These are phyloP conservation scores for Sugiyamaella mastotermitis DNA, from an alignment of 805 yeast genomes.

Conservation along the genomic window DNA sequence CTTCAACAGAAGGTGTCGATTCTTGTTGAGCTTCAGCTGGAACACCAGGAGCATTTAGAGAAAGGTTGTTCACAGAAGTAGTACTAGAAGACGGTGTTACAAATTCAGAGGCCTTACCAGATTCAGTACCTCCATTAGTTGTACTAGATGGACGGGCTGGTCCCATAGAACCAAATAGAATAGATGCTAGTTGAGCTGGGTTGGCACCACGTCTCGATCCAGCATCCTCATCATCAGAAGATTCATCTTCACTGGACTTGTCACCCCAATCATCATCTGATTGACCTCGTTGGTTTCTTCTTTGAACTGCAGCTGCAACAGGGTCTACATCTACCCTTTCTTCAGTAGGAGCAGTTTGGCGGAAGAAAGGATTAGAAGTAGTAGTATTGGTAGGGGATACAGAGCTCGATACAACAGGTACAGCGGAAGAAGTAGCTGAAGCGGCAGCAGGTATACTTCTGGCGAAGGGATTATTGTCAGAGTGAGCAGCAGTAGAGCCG, in stretches of 20 bases:
- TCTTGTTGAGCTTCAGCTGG: constrained; percentile 16
- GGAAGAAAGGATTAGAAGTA: constrained; percentile 15
- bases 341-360: constrained; percentile 15
- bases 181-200: constrained; percentile 37
- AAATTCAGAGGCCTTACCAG: constrained; percentile 4
- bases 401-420: constrained; percentile 16
- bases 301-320: constrained; percentile 26
- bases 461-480: constrained; percentile 16
- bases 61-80: constrained; percentile 21
- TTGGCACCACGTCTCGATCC: constrained; percentile 30
- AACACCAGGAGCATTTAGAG: constrained; percentile 24
- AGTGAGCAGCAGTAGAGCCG: constrained; percentile 2
- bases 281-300: constrained; percentile 29
- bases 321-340: constrained; percentile 19
- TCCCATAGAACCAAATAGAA: constrained; percentile 38
- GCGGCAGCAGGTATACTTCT: constrained; percentile 1
- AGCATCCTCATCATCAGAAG: constrained; percentile 24
- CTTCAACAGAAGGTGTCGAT: neutral
- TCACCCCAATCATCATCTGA: constrained; percentile 31
- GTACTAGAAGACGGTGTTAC: constrained; percentile 18
- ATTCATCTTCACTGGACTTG: constrained; percentile 28
- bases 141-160: constrained; percentile 17
- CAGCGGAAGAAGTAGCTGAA: constrained; percentile 12
- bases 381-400: constrained; percentile 15
- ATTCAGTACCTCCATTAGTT: constrained; percentile 13